A percentile compares a stretch with the other conserved stretches of the same genome.
phyloP scores from a whole-genome alignment of 2,329 filamentous ascomycete genomes.

The Phoma sp. region DNA sequence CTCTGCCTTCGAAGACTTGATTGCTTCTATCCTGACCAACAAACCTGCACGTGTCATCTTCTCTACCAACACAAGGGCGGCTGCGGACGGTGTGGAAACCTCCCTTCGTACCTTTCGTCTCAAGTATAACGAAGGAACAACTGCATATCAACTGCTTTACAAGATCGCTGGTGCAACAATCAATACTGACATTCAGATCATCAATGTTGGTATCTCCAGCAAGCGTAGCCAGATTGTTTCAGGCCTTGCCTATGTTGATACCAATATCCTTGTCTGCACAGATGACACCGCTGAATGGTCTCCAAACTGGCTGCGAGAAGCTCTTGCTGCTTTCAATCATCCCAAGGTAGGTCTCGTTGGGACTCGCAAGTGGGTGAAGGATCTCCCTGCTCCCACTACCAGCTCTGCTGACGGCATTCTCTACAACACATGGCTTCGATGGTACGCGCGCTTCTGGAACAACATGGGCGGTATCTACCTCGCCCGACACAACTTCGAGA shows the following conservation, averaged over 20 bases:
- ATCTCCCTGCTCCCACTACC: not conserved
- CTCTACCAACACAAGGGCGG: conserved; percentile 16
- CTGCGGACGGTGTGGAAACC: conserved; percentile 2
- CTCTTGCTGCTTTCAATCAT: conserved; percentile 27
- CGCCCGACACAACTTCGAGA: conserved; percentile 45
- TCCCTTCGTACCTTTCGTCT: not conserved
- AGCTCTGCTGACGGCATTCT: not conserved
- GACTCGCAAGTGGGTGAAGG: conserved; percentile 33
- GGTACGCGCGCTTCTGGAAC: conserved; percentile 29
- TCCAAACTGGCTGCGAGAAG: conserved; percentile 17
- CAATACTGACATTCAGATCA: conserved; percentile 3
- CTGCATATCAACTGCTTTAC: conserved; percentile 18
- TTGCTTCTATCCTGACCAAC: conserved; percentile 21
- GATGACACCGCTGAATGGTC: conserved; percentile 33
- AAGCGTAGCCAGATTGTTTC: conserved; percentile 27
- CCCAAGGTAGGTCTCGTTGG: conserved; percentile 30
- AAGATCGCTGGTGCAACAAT: not conserved
- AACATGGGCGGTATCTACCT: conserved; percentile 34
- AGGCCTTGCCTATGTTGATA: conserved; percentile 15
- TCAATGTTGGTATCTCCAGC: conserved; percentile 21
- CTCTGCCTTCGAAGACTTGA: conserved; percentile 14
- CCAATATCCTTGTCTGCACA: conserved; percentile 17
- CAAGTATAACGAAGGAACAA: conserved; percentile 1
- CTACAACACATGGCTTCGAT: not conserved
- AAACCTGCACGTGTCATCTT: conserved; percentile 25